Conservation (phyloP, 140 eudicot genomes). For the Erigeron philadelphicus region DNA sequence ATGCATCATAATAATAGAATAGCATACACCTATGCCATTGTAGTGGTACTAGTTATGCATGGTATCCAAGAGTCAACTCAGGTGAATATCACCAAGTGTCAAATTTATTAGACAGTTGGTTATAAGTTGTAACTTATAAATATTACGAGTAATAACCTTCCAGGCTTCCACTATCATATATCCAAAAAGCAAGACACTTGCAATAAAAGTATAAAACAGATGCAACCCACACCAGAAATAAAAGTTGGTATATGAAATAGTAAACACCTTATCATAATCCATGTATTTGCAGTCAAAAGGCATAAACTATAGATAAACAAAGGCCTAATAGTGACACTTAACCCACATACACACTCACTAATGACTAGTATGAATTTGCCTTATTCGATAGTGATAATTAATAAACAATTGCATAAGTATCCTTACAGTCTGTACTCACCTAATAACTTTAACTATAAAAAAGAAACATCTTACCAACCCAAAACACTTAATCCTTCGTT, state of each 20-base stretch:
- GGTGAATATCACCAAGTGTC: background rate
- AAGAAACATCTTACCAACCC: too few relatives aligned
- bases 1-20: background rate
- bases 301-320: slow-evolving; percentile 1
- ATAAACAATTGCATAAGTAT: slow-evolving; percentile 4
- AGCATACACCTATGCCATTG: slow-evolving; percentile 3
- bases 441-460: background rate
- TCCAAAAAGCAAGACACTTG: background rate
- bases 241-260: background rate
- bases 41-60: slow-evolving; percentile 13
- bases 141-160: background rate
- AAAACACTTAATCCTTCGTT: background rate
- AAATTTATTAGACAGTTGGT: background rate
- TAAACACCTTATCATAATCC: slow-evolving; percentile 8
- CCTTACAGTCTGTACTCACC: slow-evolving; percentile 24
- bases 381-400: background rate
- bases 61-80: background rate
- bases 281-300: slow-evolving; percentile 10
- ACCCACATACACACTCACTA: background rate
- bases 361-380: background rate
- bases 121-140: background rate
- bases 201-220: background rate
- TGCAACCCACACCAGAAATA: slow-evolving; percentile 6
- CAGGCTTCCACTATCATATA: background rate
- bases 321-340: background rate